Percentiles rank a stretch among this genome's conserved stretches.
These are phyloP conservation scores for Ambrosia trifida DNA, from an alignment of 129 eudicot genomes.

Conservation along the genomic window DNA sequence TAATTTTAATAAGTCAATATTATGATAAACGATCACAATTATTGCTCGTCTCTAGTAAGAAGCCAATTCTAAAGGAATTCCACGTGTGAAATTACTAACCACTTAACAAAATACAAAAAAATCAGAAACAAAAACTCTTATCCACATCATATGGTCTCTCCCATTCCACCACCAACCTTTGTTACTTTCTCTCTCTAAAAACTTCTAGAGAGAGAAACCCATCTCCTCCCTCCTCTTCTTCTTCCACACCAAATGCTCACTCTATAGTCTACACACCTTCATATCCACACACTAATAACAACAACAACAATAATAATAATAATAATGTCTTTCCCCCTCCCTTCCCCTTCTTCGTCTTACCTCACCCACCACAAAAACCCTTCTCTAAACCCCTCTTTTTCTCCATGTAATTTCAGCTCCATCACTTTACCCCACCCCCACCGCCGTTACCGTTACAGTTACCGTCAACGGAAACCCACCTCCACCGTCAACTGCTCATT, in stretches of 20 bases:
- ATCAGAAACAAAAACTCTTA: conserved; percentile 31
- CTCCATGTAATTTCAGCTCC: conserved; percentile 13
- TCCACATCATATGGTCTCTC: conserved; percentile 40
- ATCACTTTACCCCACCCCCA: conserved; percentile 21
- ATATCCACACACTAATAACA: not conserved
- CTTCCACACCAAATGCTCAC: conserved; percentile 18
- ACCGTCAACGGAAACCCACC: conserved; percentile 37
- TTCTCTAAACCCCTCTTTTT: conserved; percentile 42
- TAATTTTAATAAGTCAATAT: conserved; percentile 1
- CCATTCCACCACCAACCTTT: conserved; percentile 27
- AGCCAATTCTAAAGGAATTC: conserved; percentile 7
- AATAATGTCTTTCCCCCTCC: conserved; percentile 65
- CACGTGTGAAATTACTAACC: conserved; percentile 41
- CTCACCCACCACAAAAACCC: conserved; percentile 44
- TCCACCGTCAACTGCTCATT: conserved; percentile 55
- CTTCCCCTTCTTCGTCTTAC: conserved; percentile 52
- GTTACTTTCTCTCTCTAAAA: conserved; percentile 35
- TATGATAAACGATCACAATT: not conserved
- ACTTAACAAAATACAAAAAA: conserved; percentile 31
- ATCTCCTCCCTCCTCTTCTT: conserved; percentile 9
- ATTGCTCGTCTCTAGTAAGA: conserved; percentile 7
- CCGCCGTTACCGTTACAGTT: conserved; percentile 23
- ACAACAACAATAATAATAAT: not conserved
- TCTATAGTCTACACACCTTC: not conserved
- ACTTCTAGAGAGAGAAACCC: conserved; percentile 35